A percentile compares a stretch with the other conserved stretches of the same genome.
Evolutionary conservation across 1,284 basidiomycete genomes (phyloP).

Genomic region (Laetiporus sulphureus): DNA sequence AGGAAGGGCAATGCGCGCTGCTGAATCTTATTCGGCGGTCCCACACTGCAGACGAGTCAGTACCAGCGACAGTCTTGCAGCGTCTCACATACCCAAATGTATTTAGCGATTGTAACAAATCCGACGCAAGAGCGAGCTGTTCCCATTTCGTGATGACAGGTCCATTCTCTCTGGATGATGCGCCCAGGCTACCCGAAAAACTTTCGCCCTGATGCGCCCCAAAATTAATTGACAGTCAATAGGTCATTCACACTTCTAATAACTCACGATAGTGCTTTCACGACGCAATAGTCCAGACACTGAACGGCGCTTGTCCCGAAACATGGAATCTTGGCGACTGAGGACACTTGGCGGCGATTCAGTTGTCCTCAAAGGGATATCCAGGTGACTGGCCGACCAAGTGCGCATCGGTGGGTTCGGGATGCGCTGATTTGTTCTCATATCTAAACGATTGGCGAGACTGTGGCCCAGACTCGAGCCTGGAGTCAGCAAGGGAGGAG

Average conservation of each 20-base stretch:
- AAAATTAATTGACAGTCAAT: constrained; percentile 17
- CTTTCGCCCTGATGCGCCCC: constrained; percentile 46
- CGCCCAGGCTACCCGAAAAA: constrained; percentile 39
- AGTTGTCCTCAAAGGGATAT: constrained; percentile 53
- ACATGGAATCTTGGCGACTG: constrained; percentile 27
- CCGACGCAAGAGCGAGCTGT: constrained; percentile 80
- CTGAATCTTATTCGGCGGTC: constrained; percentile 98
- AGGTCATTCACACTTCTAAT: constrained; percentile 1
- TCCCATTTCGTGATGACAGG: constrained; percentile 97
- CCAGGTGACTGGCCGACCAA: constrained; percentile 75
- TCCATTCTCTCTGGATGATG: constrained; percentile 59
- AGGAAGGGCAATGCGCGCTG: constrained; percentile 95
- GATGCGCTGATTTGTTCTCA: constrained; percentile 45
- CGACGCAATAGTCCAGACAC: constrained; percentile 61
- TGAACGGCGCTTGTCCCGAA: constrained; percentile 69
- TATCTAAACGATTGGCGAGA: constrained; percentile 52
- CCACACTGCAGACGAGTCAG: constrained; percentile 54
- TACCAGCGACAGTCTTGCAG: constrained; percentile 5
- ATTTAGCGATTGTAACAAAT: constrained; percentile 82
- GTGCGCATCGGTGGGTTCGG: constrained; percentile 69
- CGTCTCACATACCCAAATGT: constrained; percentile 79
- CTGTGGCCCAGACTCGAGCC: constrained; percentile 45
- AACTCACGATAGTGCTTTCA: constrained; percentile 63
- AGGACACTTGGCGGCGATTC: constrained; percentile 22
- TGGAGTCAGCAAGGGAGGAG: constrained; percentile 32